phyloP scores from a whole-genome alignment of 805 yeast genomes.

The Lipomyces sp. region DNA sequence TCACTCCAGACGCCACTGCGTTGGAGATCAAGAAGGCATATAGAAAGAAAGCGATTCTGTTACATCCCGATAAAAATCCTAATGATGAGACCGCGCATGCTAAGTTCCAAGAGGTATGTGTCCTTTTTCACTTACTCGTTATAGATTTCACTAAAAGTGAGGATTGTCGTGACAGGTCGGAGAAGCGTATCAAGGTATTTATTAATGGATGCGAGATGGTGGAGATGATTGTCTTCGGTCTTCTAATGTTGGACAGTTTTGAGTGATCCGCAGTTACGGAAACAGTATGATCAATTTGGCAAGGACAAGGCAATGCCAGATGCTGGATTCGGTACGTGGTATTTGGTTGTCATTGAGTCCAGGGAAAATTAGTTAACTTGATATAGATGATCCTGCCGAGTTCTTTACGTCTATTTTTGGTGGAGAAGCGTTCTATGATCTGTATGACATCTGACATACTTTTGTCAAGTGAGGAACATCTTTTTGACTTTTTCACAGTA shows the following conservation, averaged over 20 bases:
- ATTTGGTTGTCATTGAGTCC: not conserved
- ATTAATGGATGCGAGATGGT: not conserved
- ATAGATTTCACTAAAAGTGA: no score
- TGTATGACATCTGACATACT: slow-evolving; percentile 29
- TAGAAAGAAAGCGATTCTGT: slow-evolving; percentile 82
- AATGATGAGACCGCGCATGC: slow-evolving; percentile 87
- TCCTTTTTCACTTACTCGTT: not conserved
- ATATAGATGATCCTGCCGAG: slow-evolving; percentile 74
- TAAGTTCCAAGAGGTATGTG: slow-evolving; percentile 73
- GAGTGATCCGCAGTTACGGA: slow-evolving; percentile 70
- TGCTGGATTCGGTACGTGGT: slow-evolving; percentile 59
- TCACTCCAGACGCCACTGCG: slow-evolving; percentile 70
- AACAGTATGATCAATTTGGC: slow-evolving; percentile 82
- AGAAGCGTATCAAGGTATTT: slow-evolving; percentile 53
- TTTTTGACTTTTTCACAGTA: slow-evolving; percentile 47
- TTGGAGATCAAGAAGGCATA: slow-evolving; percentile 91
- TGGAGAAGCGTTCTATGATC: slow-evolving; percentile 83
- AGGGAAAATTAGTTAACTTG: not conserved
- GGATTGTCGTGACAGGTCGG: slow-evolving; percentile 45
- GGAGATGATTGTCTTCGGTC: not conserved
- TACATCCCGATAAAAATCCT: slow-evolving; percentile 98
- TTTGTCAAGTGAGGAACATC: not conserved
- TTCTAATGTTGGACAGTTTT: slow-evolving; percentile 58
- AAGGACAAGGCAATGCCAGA: slow-evolving; percentile 73
- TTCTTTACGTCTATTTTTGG: slow-evolving; percentile 86